A percentile compares a stretch with the other conserved stretches of the same genome.
phyloP scores from a whole-genome alignment of 306 rosid genomes.

The cucumber (Cucumis sativus) region DNA sequence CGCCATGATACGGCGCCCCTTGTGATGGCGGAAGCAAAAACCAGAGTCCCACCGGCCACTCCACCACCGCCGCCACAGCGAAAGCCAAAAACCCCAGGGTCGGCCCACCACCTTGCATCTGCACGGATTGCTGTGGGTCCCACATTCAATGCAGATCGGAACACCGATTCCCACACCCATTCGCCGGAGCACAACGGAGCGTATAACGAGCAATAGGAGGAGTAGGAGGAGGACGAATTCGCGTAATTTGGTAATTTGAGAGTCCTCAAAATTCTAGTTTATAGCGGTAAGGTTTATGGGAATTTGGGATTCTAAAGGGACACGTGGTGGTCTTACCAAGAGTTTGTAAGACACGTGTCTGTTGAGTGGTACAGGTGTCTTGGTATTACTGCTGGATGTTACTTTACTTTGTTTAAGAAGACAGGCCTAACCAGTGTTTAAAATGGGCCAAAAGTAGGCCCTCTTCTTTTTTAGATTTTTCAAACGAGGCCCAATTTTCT shows the following conservation, averaged over 20 bases:
- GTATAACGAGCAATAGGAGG: neutral
- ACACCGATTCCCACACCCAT: conserved; percentile 17
- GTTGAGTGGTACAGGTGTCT: neutral
- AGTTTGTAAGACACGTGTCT: neutral
- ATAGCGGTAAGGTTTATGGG: neutral
- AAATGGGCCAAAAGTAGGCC: neutral
- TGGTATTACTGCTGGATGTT: neutral
- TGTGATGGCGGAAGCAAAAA: conserved; percentile 44
- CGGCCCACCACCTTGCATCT: conserved; percentile 78
- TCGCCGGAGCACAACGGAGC: neutral
- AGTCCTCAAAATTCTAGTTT: neutral
- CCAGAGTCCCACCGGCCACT: conserved; percentile 65
- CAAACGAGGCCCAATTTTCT: too few species aligned
- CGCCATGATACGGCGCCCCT: conserved; percentile 71
- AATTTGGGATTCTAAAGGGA: neutral
- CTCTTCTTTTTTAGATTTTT: too few species aligned
- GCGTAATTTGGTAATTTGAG: too few species aligned
- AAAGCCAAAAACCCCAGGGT: conserved; percentile 61
- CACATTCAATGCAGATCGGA: conserved; percentile 59
- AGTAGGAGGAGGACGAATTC: neutral
- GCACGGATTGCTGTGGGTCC: conserved; percentile 58
- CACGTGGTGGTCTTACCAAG: neutral
- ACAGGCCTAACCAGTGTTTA: neutral
- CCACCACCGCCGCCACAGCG: conserved; percentile 41
- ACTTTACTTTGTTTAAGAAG: neutral